phyloP scores from a whole-genome alignment of 106 monocot species.

The Allium sativum region DNA sequence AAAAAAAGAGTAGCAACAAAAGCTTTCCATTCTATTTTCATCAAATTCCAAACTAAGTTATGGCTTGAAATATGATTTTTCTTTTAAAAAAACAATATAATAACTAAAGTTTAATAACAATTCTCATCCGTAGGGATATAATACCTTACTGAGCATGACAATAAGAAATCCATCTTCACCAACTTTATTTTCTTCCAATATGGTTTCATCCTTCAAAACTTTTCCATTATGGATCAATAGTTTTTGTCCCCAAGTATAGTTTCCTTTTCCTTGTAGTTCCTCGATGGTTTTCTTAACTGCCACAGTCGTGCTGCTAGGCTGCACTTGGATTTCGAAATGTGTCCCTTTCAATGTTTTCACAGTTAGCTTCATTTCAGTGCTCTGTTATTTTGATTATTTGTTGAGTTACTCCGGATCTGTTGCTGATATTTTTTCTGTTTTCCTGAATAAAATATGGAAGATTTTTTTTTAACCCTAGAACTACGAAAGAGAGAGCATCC shows the following conservation, averaged over 20 bases:
- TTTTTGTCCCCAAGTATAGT: conserved; percentile 85
- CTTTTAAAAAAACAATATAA: no score
- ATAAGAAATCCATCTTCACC: conserved; percentile 92
- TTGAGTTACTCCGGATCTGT: no score
- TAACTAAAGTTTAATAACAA: no score
- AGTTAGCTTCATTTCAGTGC: conserved; percentile 18
- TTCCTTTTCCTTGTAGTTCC: conserved; percentile 87
- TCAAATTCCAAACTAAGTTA: no score
- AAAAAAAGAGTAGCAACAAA: no score
- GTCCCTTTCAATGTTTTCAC: conserved; percentile 22
- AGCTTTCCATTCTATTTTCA: no score
- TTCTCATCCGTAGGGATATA: not conserved
- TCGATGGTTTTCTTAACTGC: conserved; percentile 97
- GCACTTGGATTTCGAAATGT: conserved; percentile 21
- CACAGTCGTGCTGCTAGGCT: conserved; percentile 38
- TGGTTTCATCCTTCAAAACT: conserved; percentile 96
- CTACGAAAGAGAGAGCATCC: no score
- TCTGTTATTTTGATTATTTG: no score
- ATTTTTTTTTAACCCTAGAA: no score
- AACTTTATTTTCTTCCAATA: conserved; percentile 83
- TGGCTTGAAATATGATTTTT: no score
- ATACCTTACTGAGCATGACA: conserved; percentile 98
- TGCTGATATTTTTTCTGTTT: not conserved
- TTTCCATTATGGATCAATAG: conserved; percentile 88
- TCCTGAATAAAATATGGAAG: not conserved